Conservation (phyloP, 1,139 yeast genomes). For the Blastobotrys proliferans region DNA sequence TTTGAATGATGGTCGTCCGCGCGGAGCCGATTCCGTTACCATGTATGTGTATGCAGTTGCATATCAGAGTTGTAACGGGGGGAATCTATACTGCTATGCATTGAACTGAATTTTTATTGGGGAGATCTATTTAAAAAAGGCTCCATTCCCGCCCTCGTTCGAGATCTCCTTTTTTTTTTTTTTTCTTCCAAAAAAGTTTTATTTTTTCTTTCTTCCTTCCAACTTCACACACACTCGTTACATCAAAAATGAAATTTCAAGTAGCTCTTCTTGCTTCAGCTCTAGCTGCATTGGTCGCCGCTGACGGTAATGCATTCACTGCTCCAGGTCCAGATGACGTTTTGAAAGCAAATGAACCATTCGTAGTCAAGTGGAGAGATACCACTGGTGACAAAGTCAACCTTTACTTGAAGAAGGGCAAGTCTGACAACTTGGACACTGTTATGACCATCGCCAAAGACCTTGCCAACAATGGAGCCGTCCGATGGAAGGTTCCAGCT, state of each 20-base stretch:
- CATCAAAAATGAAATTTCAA: slow-evolving; percentile 14
- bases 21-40: no score
- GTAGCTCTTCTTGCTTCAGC: slow-evolving; percentile 14
- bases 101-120: no score
- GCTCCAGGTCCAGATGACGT: slow-evolving; percentile 30
- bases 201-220: slow-evolving; percentile 2
- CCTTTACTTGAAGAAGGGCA: slow-evolving; percentile 34
- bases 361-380: slow-evolving; percentile 35
- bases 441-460: slow-evolving; percentile 35
- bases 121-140: neutral
- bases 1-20: no score
- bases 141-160: neutral
- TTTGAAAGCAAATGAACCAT: slow-evolving; percentile 33
- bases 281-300: slow-evolving; percentile 19
- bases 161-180: slow-evolving; percentile 1
- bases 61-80: neutral
- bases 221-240: neutral
- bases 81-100: no score
- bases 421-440: slow-evolving; percentile 30
- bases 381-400: slow-evolving; percentile 31
- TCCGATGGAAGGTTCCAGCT: slow-evolving; percentile 36
- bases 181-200: slow-evolving; percentile 1
- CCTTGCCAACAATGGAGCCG: slow-evolving; percentile 37
- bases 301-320: slow-evolving; percentile 31
- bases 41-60: neutral